A percentile compares a stretch with the other conserved stretches of the same genome.
Evolutionary conservation across 345 rosid genomes (phyloP).

Genomic region (Salix dunnii): DNA sequence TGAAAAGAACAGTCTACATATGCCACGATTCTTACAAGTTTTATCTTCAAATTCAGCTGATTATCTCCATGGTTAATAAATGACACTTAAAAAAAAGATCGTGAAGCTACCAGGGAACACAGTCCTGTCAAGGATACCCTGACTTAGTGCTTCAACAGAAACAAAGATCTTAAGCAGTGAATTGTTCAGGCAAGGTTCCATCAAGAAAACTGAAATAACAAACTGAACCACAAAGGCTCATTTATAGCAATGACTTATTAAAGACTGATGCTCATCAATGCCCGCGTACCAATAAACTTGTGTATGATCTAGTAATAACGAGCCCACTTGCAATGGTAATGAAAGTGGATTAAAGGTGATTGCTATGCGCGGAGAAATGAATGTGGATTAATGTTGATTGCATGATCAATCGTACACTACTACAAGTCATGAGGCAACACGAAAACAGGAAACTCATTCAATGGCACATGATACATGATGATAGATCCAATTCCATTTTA

Average conservation of each 20-base stretch:
- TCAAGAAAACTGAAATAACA: neutral
- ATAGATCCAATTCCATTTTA: neutral
- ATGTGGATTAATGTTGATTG: neutral
- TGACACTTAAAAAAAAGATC: neutral
- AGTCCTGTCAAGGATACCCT: neutral
- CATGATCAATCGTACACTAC: neutral
- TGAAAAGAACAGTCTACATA: neutral
- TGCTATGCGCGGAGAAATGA: neutral
- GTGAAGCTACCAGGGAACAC: neutral
- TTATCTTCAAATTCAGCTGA: neutral
- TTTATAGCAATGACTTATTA: neutral
- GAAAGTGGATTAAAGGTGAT: neutral
- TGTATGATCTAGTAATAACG: neutral
- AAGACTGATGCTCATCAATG: neutral
- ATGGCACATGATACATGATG: neutral
- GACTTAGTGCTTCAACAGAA: neutral
- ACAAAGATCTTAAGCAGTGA: slow-evolving; percentile 3
- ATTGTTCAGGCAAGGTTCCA: neutral
- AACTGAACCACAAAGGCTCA: neutral
- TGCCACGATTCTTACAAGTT: neutral
- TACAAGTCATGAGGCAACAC: neutral
- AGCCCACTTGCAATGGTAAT: neutral
- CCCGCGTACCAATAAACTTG: neutral
- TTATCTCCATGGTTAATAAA: neutral
- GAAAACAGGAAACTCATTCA: neutral